A percentile compares a stretch with the other conserved stretches of the same genome.
phyloP scores from a whole-genome alignment of 2,329 filamentous ascomycete genomes.

The Cyclaneusma minus region DNA sequence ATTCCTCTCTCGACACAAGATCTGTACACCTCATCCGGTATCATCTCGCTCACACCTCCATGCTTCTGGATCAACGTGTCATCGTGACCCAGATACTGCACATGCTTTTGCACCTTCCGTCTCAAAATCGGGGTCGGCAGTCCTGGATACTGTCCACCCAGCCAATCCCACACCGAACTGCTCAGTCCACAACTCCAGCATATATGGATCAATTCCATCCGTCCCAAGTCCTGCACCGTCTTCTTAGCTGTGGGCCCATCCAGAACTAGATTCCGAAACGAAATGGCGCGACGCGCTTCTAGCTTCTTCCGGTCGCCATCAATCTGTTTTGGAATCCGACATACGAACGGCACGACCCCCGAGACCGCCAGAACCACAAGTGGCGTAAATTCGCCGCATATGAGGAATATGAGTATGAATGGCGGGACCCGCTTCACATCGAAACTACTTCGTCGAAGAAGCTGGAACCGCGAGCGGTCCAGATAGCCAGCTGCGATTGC shows the following conservation, averaged over 20 bases:
- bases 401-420: conserved; percentile 58
- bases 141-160: conserved; percentile 19
- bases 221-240: conserved; percentile 16
- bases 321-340: conserved; percentile 66
- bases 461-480: conserved; percentile 54
- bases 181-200: conserved; percentile 23
- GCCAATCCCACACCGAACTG: conserved; percentile 25
- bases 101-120: conserved; percentile 32
- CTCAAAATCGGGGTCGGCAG: conserved; percentile 35
- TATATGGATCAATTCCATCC: conserved; percentile 24
- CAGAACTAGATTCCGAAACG: conserved; percentile 26
- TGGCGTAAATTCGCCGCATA: conserved; percentile 80
- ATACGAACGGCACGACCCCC: conserved; percentile 61
- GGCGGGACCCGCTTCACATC: conserved; percentile 66
- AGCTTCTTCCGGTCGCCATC: conserved; percentile 35
- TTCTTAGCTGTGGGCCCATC: conserved; percentile 11
- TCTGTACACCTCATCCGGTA: conserved; percentile 47
- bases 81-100: conserved; percentile 54
- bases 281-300: conserved; percentile 33
- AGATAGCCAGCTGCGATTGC: conserved; percentile 21
- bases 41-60: conserved; percentile 44
- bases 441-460: conserved; percentile 49
- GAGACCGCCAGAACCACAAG: conserved; percentile 59
- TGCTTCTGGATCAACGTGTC: conserved; percentile 49
- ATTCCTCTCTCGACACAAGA: conserved; percentile 59